Base-by-base conservation (phyloP, 2,329 filamentous ascomycete species). In the Cladosporium sp. region DNA sequence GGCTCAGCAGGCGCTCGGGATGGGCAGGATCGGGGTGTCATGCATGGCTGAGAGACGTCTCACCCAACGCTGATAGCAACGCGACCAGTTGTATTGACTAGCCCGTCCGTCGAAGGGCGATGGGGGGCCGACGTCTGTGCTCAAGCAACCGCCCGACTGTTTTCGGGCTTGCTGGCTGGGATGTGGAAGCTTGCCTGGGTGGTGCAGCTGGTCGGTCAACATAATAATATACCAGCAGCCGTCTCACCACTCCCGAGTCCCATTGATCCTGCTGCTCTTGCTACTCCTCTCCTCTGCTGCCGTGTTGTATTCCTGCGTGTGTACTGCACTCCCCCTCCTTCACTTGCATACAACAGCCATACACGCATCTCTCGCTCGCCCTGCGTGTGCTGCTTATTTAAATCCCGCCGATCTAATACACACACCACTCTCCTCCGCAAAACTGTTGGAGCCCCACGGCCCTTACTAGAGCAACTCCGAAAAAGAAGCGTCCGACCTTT, bases 41-140 rank as follows among this genome's bases (percentile, higher is more conserved):
- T 55, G 52, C 52, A 55, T 55, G 52, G 52, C 52, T 55, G 52
- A 55, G 52, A 55, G 52, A 55, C 52, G 52, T 55, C 52, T 55
- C 52, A 55, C 52, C 52, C 52, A 55, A 55, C 52, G 32, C 52
- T 55, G 52, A 55, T 55, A 55, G 52, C 52, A 55, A 34, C 30
- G 28, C 28, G n/a, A 12, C 18, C 52, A 32, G 28, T 34, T 11
- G 28, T n/a, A 14, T 30, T 4, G 24, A 30, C 49, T 30, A 52
- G 52, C 21, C 11, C 7, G 28, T 34, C 28, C 52, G 28, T 55
- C 18, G 52, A 32, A 55, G 30, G 52, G 52, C 52, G 52, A 55
- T 47, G 52, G 30, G 52, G 52, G 52, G 52, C 52, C 52, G 52
- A 21, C 30, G 52, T 55, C 52, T 55, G 52, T 55, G 52, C 52